Percentiles rank a stretch among this genome's conserved stretches.
Evolutionary conservation across 2,329 filamentous ascomycete genomes (phyloP).

Genomic region (Ophiosphaerella narmari): DNA sequence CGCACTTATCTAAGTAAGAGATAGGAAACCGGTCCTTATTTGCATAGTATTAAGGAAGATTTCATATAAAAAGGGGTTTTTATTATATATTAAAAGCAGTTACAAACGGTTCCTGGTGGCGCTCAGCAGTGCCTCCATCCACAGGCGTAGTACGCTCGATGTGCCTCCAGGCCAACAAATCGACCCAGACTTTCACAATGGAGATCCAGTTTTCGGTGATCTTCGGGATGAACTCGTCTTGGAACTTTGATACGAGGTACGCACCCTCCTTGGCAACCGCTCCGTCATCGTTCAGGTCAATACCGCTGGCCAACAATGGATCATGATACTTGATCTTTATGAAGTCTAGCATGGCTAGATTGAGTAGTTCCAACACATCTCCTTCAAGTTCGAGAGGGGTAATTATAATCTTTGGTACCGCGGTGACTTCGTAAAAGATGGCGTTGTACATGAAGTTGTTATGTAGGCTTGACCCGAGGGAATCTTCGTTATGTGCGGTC

Average conservation of each 20-base stretch:
- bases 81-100: no score
- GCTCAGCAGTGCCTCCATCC: conserved; percentile 6
- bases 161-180: conserved; percentile 15
- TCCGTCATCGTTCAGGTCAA: background rate
- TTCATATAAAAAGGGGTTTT: background rate
- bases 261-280: background rate
- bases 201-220: conserved; percentile 7
- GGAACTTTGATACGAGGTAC: background rate
- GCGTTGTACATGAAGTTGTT: conserved; percentile 3
- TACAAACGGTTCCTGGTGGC: background rate
- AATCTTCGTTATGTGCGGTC: background rate
- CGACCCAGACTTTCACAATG: conserved; percentile 7
- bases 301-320: background rate
- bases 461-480: background rate
- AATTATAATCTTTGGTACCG: conserved; percentile 1
- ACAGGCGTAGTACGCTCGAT: conserved; percentile 7
- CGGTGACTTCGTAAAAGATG: conserved; percentile 4
- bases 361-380: conserved; percentile 1
- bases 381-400: conserved; percentile 9
- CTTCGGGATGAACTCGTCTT: background rate
- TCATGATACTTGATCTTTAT: background rate
- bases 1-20: no score
- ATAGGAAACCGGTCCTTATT: no score
- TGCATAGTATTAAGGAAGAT: background rate
- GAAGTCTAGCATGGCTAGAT: background rate